Evolutionary conservation across 2,329 filamentous ascomycete genomes (phyloP).

Genomic region (Alternaria ventricosa): DNA sequence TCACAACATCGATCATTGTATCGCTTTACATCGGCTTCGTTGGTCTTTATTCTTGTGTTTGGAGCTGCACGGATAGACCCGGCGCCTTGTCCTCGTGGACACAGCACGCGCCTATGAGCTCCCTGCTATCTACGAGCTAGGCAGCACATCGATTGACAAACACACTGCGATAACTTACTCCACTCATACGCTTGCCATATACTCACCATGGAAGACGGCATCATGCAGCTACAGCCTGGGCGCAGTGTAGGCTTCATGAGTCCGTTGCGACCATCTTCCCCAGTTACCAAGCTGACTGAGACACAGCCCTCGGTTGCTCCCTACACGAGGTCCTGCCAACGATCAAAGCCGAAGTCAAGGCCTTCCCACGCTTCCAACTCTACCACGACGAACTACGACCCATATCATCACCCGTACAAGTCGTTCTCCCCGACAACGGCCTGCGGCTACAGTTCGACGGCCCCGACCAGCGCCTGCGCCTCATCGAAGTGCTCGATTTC

Average conservation of each 20-base stretch:
- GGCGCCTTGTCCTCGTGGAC: constrained; percentile 32
- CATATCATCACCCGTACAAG: constrained; percentile 74
- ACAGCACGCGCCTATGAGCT: constrained; percentile 25
- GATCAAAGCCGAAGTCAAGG: constrained; percentile 83
- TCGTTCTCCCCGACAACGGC: constrained; percentile 83
- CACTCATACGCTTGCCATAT: background rate
- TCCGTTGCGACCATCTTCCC: constrained; percentile 21
- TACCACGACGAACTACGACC: constrained; percentile 79
- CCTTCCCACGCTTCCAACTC: constrained; percentile 83
- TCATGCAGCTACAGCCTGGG: constrained; percentile 40
- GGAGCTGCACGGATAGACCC: background rate
- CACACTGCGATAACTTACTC: background rate
- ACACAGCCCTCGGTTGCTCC: constrained; percentile 82
- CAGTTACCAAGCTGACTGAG: constrained; percentile 20
- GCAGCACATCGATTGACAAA: constrained; percentile 12
- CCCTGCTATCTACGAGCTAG: constrained; percentile 12
- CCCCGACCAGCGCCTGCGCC: constrained; percentile 84
- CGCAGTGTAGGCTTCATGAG: constrained; percentile 50
- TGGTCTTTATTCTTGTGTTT: background rate
- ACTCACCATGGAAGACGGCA: constrained; percentile 38
- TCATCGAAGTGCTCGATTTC: constrained; percentile 93
- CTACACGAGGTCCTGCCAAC: constrained; percentile 88
- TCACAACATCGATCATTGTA: background rate
- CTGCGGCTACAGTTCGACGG: constrained; percentile 92
- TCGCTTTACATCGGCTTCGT: background rate